Base-by-base conservation (phyloP, 2,329 filamentous ascomycete species). In the Apiospora marii region DNA sequence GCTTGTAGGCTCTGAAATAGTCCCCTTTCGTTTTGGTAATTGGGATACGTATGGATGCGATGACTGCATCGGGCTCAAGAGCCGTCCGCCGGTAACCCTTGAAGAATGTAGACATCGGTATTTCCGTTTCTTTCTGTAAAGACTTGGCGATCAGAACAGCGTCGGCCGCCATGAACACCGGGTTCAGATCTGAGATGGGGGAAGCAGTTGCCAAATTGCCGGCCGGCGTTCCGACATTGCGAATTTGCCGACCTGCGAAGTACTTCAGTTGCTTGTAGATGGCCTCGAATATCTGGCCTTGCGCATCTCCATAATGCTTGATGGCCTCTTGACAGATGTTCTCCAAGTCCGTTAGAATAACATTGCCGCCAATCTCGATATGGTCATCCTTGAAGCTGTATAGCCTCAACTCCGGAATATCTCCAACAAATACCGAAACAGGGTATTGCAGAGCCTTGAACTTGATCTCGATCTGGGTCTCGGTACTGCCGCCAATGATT, bases 381-480 rank as follows among this genome's bases (percentile, higher is more conserved):
- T 94, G 88, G 73, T 97, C 91, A 5, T 96, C 92, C 58, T 93
- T 87, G 80, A 98, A 92, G 4, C 86, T 87, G 80, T 94, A 98
- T 76, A 95, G 92, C 16, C 94, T 89, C 72, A 99, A 85, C 83
- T 98, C 96, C 0, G 94, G 86, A 73, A 99, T 98, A 78, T 99
- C 96, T 14, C 96, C 95, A 13, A 98, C 93, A 76, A 93, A 98
- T 0, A 99, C 93, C 0, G 95, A 98, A 0, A 94, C 91, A 4
- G 92, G 92, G 80, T 98, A 98, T 77, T 95, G 90, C 86, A 98
- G 90, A 0, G 92, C 94, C 85, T 98, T 98, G 89, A 99, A 98
- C 83, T 98, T 98, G 84, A 97, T 93, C 83, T 99, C 96, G 74
- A 99, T 98, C 83, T 98, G 96, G 0, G 96, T 98, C 82, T 99